phyloP scores from a whole-genome alignment of 169 alveolate species.

The Eimeria nieschulzi region DNA sequence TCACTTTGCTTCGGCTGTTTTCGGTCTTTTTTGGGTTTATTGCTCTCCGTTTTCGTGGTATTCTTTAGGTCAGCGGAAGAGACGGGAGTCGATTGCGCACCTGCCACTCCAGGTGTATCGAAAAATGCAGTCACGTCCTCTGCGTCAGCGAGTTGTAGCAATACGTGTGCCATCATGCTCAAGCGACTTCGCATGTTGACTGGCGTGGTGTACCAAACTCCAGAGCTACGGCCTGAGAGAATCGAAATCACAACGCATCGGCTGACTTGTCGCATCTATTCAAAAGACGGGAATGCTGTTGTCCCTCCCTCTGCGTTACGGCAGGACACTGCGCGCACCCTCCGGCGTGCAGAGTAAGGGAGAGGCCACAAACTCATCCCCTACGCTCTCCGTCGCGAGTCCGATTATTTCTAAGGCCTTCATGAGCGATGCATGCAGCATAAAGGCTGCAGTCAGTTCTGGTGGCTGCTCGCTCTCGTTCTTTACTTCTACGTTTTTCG shows the following conservation, averaged over 20 bases:
- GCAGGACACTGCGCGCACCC: neutral
- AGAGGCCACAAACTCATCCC: slow-evolving; percentile 4
- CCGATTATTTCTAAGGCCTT: slow-evolving; percentile 50
- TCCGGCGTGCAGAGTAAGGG: slow-evolving; percentile 65
- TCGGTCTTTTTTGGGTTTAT: too few species aligned
- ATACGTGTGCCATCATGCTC: slow-evolving; percentile 27
- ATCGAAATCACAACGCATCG: neutral
- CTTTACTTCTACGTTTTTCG: neutral
- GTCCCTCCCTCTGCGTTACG: neutral
- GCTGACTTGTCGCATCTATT: neutral
- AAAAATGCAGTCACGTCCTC: slow-evolving; percentile 5
- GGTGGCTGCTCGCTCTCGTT: neutral
- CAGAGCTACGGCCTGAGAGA: slow-evolving; percentile 45
- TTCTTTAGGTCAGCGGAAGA: too few species aligned
- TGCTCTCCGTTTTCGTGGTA: too few species aligned
- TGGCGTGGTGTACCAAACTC: slow-evolving; percentile 51
- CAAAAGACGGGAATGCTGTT: neutral
- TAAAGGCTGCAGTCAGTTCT: slow-evolving; percentile 44
- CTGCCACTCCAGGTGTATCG: too few species aligned
- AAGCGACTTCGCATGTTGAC: slow-evolving; percentile 43
- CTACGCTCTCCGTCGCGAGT: slow-evolving; percentile 26
- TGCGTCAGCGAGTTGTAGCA: slow-evolving; percentile 53
- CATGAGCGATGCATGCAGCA: slow-evolving; percentile 63
- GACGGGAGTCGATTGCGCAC: too few species aligned
- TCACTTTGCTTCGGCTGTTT: too few species aligned